Evolutionary conservation across 2,329 filamentous ascomycete species (phyloP).

Genomic region (Neofusicoccum sp.): DNA sequence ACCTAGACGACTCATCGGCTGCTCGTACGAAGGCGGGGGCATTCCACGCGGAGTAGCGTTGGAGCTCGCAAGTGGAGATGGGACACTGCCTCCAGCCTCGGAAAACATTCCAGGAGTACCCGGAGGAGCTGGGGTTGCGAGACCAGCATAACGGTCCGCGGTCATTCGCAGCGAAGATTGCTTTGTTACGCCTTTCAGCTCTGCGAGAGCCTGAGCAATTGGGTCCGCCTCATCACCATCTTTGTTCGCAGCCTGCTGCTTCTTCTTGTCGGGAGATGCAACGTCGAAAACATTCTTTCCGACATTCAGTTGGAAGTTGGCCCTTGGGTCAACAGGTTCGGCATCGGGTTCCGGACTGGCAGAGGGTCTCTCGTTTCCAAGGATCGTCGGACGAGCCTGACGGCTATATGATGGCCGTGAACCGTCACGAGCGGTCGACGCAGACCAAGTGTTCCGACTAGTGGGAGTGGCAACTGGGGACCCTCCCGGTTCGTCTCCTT

Average conservation of each 20-base stretch:
- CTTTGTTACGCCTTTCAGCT: constrained; percentile 85
- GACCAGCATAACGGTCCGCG: constrained; percentile 94
- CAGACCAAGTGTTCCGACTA: constrained; percentile 55
- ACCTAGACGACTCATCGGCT: constrained; percentile 73
- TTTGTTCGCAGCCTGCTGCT: constrained; percentile 38
- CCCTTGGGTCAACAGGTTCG: constrained; percentile 86
- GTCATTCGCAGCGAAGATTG: constrained; percentile 79
- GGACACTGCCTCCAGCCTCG: background rate
- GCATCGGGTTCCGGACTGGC: constrained; percentile 42
- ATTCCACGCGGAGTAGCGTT: constrained; percentile 66
- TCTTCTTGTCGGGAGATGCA: constrained; percentile 64
- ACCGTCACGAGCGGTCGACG: constrained; percentile 35
- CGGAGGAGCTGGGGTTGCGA: constrained; percentile 53
- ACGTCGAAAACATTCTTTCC: constrained; percentile 97
- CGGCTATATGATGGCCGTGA: constrained; percentile 42
- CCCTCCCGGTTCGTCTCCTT: constrained; percentile 66
- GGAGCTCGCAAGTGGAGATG: constrained; percentile 34
- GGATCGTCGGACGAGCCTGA: constrained; percentile 27
- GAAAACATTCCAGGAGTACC: background rate
- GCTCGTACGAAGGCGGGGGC: constrained; percentile 84
- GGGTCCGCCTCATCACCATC: constrained; percentile 68
- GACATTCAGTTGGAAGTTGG: constrained; percentile 88
- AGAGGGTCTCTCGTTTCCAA: constrained; percentile 23
- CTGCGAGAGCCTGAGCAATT: constrained; percentile 86
- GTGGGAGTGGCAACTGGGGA: constrained; percentile 41